Conservation (phyloP, 192 early-diverging fungal species). For the Podila epigama region DNA sequence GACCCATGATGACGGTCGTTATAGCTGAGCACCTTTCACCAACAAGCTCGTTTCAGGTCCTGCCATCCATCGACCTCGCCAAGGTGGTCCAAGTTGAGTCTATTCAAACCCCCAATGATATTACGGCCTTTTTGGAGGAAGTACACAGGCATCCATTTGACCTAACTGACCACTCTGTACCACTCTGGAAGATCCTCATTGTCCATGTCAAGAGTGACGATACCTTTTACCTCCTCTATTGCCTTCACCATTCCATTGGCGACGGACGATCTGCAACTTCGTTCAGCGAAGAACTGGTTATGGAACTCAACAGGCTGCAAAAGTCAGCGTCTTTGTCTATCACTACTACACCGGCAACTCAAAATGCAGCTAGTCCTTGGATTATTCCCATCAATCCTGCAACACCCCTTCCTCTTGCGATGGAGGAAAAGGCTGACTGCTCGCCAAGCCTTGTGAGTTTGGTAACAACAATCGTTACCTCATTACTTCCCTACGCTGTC, state of each 20-base stretch:
- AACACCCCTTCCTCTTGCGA: neutral
- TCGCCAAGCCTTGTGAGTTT: neutral
- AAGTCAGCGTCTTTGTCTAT: neutral
- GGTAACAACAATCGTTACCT: conserved; percentile 8
- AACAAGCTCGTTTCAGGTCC: conserved; percentile 8
- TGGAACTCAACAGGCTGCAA: conserved; percentile 4
- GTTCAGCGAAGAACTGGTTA: conserved; percentile 21
- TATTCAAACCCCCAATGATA: neutral
- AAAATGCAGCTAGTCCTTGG: neutral
- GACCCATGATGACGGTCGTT: conserved; percentile 14
- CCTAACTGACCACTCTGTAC: neutral
- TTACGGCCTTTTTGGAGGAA: conserved; percentile 8
- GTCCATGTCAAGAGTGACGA: conserved; percentile 15
- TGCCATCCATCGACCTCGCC: conserved; percentile 20
- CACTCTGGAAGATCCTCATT: conserved; percentile 29
- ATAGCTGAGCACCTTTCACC: conserved; percentile 20
- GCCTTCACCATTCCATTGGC: conserved; percentile 7
- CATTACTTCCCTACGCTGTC: conserved; percentile 5
- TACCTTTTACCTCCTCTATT: conserved; percentile 23
- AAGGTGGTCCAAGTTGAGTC: conserved; percentile 8
- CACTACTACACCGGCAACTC: too few relatives aligned
- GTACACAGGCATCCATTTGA: conserved; percentile 14
- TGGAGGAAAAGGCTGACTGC: conserved; percentile 17
- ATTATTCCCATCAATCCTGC: conserved; percentile 8
- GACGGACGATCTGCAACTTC: conserved; percentile 14